Percentiles rank a stretch among this genome's conserved stretches.
phyloP scores from a whole-genome alignment of 2,329 filamentous ascomycete species.

The Myriosclerotinia curreyana region DNA sequence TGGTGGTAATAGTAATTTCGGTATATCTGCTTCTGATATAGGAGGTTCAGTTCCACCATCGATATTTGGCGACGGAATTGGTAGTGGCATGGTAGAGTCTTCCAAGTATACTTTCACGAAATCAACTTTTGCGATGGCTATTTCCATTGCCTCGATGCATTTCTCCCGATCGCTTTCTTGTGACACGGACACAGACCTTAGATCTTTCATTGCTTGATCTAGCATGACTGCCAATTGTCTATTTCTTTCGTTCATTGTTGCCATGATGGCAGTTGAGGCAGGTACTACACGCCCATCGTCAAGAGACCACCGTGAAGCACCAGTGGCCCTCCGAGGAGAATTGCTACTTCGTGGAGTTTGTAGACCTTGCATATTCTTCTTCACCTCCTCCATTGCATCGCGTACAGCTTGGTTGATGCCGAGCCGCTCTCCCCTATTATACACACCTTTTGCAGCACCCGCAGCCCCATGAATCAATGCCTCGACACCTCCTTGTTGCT shows the following conservation, averaged over 20 bases:
- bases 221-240: slow-evolving; percentile 65
- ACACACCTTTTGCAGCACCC: slow-evolving; percentile 70
- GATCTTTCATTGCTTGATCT: slow-evolving; percentile 59
- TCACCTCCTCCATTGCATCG: slow-evolving; percentile 77
- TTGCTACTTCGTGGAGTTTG: slow-evolving; percentile 53
- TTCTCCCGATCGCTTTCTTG: slow-evolving; percentile 44
- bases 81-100: slow-evolving; percentile 54
- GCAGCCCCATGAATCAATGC: slow-evolving; percentile 72
- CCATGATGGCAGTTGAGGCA: slow-evolving; percentile 43
- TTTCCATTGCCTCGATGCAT: slow-evolving; percentile 53
- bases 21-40: slow-evolving; percentile 16
- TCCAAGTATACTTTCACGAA: slow-evolving; percentile 62
- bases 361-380: slow-evolving; percentile 68
- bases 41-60: background rate
- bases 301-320: slow-evolving; percentile 36
- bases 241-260: slow-evolving; percentile 62
- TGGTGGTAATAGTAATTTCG: slow-evolving; percentile 17
- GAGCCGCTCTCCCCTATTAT: slow-evolving; percentile 70
- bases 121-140: slow-evolving; percentile 61
- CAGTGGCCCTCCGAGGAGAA: slow-evolving; percentile 32
- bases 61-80: slow-evolving; percentile 29
- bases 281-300: slow-evolving; percentile 35
- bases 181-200: slow-evolving; percentile 58
- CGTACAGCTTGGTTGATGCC: slow-evolving; percentile 77
- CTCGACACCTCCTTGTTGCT: slow-evolving; percentile 58